Conservation (phyloP, 768 basidiomycete genomes). For the Lactifluus hygrophoroides region DNA sequence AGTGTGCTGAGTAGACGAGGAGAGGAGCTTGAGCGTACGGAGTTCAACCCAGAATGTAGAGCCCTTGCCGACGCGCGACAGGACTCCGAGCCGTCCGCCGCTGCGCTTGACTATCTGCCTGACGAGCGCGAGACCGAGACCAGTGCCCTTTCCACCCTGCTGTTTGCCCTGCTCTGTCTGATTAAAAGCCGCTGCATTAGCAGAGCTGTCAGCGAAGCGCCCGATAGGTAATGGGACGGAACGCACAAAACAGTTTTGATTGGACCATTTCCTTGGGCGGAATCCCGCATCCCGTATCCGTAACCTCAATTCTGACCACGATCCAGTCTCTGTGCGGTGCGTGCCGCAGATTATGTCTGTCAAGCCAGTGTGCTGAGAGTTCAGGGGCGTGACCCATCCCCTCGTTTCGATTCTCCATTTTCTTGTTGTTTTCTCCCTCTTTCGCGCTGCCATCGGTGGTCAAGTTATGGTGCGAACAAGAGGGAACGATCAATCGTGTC, state of each 20-base stretch:
- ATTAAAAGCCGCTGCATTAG: conserved; percentile 53
- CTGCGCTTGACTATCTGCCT: conserved; percentile 45
- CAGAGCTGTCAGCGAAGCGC: neutral
- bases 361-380: conserved; percentile 31
- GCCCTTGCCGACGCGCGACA: conserved; percentile 47
- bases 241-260: conserved; percentile 62
- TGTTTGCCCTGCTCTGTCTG: conserved; percentile 70
- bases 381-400: neutral
- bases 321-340: conserved; percentile 47
- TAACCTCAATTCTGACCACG: conserved; percentile 78
- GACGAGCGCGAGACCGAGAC: conserved; percentile 44
- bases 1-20: no score
- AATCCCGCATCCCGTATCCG: conserved; percentile 66
- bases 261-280: conserved; percentile 58
- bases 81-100: conserved; percentile 38
- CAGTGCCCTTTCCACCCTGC: conserved; percentile 52
- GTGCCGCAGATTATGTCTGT: conserved; percentile 42
- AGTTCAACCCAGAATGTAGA: conserved; percentile 88
- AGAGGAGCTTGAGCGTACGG: conserved; percentile 31
- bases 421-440: neutral
- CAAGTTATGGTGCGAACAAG: conserved; percentile 6
- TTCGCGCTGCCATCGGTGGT: neutral
- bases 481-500: conserved; percentile 47
- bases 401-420: neutral
- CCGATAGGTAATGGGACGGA: neutral